Evolutionary conservation across 345 rosid genomes (phyloP).

Genomic region (Dimocarpus longan): DNA sequence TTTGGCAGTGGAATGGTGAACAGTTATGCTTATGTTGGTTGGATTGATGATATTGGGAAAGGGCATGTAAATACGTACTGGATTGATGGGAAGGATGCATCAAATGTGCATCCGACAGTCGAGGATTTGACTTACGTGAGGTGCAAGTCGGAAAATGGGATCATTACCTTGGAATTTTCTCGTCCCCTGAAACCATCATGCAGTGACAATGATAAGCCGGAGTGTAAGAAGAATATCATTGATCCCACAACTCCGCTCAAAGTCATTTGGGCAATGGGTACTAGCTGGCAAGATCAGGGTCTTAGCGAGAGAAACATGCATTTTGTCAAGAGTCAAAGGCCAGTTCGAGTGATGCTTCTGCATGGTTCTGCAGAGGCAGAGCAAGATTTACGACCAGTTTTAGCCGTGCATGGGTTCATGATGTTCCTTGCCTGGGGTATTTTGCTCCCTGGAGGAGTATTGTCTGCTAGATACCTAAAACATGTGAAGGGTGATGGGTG

Average conservation of each 20-base stretch:
- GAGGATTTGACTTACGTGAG: constrained; percentile 84
- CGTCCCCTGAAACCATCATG: constrained; percentile 76
- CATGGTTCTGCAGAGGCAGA: constrained; percentile 93
- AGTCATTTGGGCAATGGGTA: constrained; percentile 96
- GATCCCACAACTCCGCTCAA: constrained; percentile 93
- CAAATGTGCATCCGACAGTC: constrained; percentile 63
- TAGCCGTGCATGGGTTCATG: constrained; percentile 99
- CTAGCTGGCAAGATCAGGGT: constrained; percentile 74
- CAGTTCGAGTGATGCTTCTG: constrained; percentile 70
- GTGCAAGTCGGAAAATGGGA: constrained; percentile 89
- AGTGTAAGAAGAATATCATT: constrained; percentile 79
- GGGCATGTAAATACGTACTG: constrained; percentile 85
- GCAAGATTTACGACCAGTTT: constrained; percentile 86
- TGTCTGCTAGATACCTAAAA: constrained; percentile 87
- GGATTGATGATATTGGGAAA: constrained; percentile 73
- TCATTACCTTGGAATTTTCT: constrained; percentile 88
- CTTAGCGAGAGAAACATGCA: constrained; percentile 93
- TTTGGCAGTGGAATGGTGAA: constrained; percentile 81
- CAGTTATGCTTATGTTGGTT: constrained; percentile 88
- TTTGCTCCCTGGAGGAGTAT: constrained; percentile 85
- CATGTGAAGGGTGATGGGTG: constrained; percentile 96
- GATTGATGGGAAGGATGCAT: constrained; percentile 83
- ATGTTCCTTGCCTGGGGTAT: constrained; percentile 99
- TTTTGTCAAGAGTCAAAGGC: constrained; percentile 85
- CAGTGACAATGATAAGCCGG: constrained; percentile 46